Conservation (phyloP, 306 rosid genomes). For the Rosa chinensis region DNA sequence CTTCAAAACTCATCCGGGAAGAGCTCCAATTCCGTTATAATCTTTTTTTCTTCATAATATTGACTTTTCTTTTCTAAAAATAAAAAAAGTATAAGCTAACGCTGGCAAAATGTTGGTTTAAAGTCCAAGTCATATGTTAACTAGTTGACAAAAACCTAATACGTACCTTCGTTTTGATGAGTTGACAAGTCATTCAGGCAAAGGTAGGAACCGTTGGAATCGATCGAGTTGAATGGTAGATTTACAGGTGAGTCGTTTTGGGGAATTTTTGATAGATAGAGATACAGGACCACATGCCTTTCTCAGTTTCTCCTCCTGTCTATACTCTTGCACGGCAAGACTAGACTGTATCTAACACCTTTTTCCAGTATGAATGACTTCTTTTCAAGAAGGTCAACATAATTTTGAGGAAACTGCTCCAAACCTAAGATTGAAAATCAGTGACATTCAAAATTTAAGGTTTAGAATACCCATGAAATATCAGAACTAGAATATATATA, state of each 20-base stretch:
- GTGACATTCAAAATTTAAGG: neutral
- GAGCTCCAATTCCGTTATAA: neutral
- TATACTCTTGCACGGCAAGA: neutral
- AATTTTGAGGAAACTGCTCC: neutral
- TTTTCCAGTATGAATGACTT: neutral
- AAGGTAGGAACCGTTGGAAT: neutral
- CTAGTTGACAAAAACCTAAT: neutral
- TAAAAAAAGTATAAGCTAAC: neutral
- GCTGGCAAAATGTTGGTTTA: neutral
- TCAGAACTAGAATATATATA: neutral
- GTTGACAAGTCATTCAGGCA: constrained; percentile 3
- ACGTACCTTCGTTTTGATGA: neutral
- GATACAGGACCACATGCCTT: neutral
- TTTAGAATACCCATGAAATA: neutral
- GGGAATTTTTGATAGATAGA: neutral
- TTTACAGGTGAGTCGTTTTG: neutral
- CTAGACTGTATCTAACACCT: neutral
- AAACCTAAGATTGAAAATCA: neutral
- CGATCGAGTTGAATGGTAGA: constrained; percentile 19
- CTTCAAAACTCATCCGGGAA: neutral
- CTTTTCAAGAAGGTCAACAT: constrained; percentile 10
- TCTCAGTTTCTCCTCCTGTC: neutral
- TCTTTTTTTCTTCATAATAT: neutral
- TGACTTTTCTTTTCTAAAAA: neutral
- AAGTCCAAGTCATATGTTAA: neutral